A percentile compares a stretch with the other conserved stretches of the same genome.
Conservation (phyloP, 352 stramenopile genomes). For the Hyaloperonospora arabidopsidis region DNA sequence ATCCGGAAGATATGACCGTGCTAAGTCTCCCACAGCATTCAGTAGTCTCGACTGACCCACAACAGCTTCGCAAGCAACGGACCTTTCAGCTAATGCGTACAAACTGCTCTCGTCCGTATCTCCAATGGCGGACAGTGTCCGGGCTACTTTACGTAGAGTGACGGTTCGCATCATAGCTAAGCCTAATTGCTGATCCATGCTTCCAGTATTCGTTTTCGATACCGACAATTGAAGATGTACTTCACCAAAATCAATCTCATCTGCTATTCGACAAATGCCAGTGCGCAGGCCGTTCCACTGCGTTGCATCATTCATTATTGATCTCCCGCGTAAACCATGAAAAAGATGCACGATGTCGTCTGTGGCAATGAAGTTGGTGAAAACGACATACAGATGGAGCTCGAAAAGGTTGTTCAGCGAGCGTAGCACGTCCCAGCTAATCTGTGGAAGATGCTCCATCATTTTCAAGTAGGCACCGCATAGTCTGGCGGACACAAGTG, state of each 20-base stretch:
- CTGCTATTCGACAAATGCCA: conserved; percentile 46
- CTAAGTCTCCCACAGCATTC: conserved; percentile 55
- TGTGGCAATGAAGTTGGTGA: conserved; percentile 51
- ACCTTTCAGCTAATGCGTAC: conserved; percentile 53
- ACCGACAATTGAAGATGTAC: conserved; percentile 40
- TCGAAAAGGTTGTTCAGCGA: conserved; percentile 74
- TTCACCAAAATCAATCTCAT: conserved; percentile 42
- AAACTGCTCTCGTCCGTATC: conserved; percentile 45
- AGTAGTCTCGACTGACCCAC: conserved; percentile 54
- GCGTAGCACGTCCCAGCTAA: conserved; percentile 60
- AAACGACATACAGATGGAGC: conserved; percentile 71
- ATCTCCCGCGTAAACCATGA: conserved; percentile 23
- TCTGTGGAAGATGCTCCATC: conserved; percentile 73
- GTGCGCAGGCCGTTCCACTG: conserved; percentile 36
- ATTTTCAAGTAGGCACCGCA: conserved; percentile 83
- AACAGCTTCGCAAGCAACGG: conserved; percentile 59
- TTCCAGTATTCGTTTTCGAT: conserved; percentile 16
- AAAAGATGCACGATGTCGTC: conserved; percentile 48
- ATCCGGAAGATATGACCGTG: conserved; percentile 52
- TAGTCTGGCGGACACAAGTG: conserved; percentile 31
- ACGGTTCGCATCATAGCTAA: conserved; percentile 26
- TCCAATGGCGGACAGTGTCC: conserved; percentile 36
- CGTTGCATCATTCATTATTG: conserved; percentile 20
- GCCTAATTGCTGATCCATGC: conserved; percentile 15
- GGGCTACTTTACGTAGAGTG: conserved; percentile 47